Base-by-base conservation (phyloP, 2,329 filamentous ascomycete genomes). In the Colletotrichum eremochloae region DNA sequence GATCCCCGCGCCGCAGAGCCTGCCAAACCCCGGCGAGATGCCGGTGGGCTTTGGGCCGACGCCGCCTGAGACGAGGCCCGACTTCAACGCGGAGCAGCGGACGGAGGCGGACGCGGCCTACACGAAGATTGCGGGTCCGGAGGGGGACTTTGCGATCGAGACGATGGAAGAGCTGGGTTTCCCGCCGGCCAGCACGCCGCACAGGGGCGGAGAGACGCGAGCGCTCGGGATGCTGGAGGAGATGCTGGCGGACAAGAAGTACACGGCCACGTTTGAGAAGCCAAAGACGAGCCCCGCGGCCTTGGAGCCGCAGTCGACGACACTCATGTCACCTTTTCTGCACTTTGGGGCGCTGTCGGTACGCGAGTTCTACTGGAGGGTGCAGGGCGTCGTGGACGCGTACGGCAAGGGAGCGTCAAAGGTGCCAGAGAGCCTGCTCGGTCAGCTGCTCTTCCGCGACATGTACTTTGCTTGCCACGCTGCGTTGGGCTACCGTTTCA, bases 381-480 rank as follows among this genome's bases (percentile, higher is more conserved):
- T 90, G 0, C 87, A 91, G 77, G 89, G 91, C 36, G 86, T 92
- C 1, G 85, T 93, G 2, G 82, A 87, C 5, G 82, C 83, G 14
- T 90, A 89, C 76, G 87, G 87, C 44, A 85, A 85, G 44, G 85
- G 85, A 2, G 88, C 88, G 3, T 91, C 89, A 9, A 83, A 84
- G 36, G 90, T 91, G 0, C 93, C 93, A 0, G 89, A 89, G n/a
- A 93, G 89, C 73, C 80, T 95, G 20, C 90, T 87, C 0, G 93
- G 93, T 3, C 93, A 95, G 76, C 81, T 95, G 1, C 84, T 94
- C 14, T 95, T 95, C 79, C 87, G 93, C 20, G 93, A 95, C 78
- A 95, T 95, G 93, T 95, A 95, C 80, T 95, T 95, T 76, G 92
- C 88, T 18, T 92, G 93, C 0, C 92, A 95, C 78, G 92, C 92